Evolutionary conservation across 352 stramenopile genomes (phyloP), one percentile per base, ranked within the genome.

Genomic region (Phytophthora litchii): DNA sequence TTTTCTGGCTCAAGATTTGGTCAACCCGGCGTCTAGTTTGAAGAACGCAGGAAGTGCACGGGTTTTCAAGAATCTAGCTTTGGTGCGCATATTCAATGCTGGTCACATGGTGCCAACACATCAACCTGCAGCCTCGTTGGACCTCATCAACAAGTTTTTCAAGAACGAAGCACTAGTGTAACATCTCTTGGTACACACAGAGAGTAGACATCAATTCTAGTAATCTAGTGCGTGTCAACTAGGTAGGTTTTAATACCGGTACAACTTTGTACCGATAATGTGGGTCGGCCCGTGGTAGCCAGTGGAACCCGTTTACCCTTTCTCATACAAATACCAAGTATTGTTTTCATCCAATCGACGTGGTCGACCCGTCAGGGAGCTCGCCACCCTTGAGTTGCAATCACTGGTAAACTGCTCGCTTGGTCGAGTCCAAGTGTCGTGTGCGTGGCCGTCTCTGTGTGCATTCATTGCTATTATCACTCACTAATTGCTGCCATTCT

Each of bases 21-120:
- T 71, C 3, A 52, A 67, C 7, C 51, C 63, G n/a, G 29, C 40
- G 17, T 31, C 54, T 9, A 23, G 50, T 19, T 37, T 47, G 13
- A 54, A 32, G 19, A 25, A 64, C 3, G 25, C 45, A 14, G 55
- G 61, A 10, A 49, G 35, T 52, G 88, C 63, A 7, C 79, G 86
- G 7, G 56, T 54, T 14, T 80, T 69, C 29, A 54, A 68, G 12
- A 74, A 72, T 34, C 63, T 88, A 10, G 63, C 71, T n/a, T 69
- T 88, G 20, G 56, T 88, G 6, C 65, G 77, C 34, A 42, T 88
- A 17, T 83, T 71, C 50, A 78, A 85, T 23, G 74, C 76, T 12
- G 76, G 76, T 14, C 78, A 88, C 61, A 81, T 85, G 74, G 78
- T 82, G n/a, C 70, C 78, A 4, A 78, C 62, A 17, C 71, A 83